Conservation (phyloP, 257 asterid species). For the Nicotiana obtusifolia region DNA sequence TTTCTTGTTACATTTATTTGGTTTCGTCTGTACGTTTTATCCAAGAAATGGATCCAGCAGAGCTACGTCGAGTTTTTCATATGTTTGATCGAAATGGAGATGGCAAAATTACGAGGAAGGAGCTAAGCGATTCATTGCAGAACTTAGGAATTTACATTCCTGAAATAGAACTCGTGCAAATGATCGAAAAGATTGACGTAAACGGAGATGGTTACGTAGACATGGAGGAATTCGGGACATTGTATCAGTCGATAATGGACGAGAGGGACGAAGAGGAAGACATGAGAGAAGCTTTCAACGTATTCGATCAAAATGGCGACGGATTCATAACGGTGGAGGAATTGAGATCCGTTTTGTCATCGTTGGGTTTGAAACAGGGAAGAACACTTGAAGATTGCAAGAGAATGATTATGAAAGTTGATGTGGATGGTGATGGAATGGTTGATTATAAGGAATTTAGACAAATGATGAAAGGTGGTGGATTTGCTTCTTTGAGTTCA, state of each 20-base stretch:
- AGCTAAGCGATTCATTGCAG: conserved; percentile 26
- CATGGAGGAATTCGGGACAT: conserved; percentile 33
- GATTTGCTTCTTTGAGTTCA: conserved; percentile 29
- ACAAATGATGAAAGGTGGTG: conserved; percentile 49
- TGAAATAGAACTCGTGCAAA: conserved; percentile 29
- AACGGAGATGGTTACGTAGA: conserved; percentile 35
- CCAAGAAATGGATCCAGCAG: conserved; percentile 30
- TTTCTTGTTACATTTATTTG: not conserved
- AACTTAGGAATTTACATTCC: conserved; percentile 37
- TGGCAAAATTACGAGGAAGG: conserved; percentile 31
- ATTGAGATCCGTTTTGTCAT: conserved; percentile 31
- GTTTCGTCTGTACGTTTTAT: not conserved
- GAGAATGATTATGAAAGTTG: conserved; percentile 35
- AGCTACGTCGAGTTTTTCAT: conserved; percentile 33
- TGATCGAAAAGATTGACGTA: conserved; percentile 35
- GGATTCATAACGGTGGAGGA: conserved; percentile 40
- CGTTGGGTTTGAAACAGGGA: conserved; percentile 34
- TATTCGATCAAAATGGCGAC: conserved; percentile 39
- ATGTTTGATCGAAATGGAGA: conserved; percentile 42
- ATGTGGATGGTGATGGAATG: conserved; percentile 39
- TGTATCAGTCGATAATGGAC: conserved; percentile 29
- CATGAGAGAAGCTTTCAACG: conserved; percentile 34
- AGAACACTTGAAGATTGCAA: conserved; percentile 33
- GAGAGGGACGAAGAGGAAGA: conserved; percentile 38
- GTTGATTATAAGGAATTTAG: conserved; percentile 32